Evolutionary conservation across 2,329 filamentous ascomycete genomes (phyloP), one percentile per base, ranked within the genome.

Genomic region (Fusarium sp.): DNA sequence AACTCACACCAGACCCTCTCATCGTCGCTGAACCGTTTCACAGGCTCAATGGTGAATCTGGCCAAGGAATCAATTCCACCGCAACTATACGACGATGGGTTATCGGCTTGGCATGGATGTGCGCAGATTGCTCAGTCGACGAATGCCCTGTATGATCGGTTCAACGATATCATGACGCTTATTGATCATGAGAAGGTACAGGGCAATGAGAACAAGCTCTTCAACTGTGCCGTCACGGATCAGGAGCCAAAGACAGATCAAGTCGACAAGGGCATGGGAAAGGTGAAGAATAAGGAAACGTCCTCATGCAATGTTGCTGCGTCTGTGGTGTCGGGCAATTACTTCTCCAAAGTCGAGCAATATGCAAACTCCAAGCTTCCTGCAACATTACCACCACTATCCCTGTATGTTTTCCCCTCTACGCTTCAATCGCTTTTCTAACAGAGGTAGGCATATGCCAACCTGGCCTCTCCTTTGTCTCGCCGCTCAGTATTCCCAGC

Each of bases 331-430:
- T 85, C 86, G 17, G 86, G 86, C 14, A 89, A 87, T 69, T 90
- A 91, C 78, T 94, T 95, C 75, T 87, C 90, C 20, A 97, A 96
- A 80, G 92, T 94, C 20, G 92, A 94, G 77, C 83, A 91, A 3
- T 97, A 97, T 79, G 87, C 89, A 51, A 97, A 97, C 80, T 93
- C 94, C 5, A 90, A 89, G 64, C 84, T 97, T 10, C 92, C 94
- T 0, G 84, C 87, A 41, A 85, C 92, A 68, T 84, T 97, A 4
- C 89, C 91, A 2, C 89, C 90, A 0, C 86, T 96, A 54, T 90
- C 89, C 76, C 83, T 96, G 87, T 93, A 85, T 77, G 88, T 81
- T 13, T 13, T 20, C 22, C n/a, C 6, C 22, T 7, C 36, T 42
- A 13, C 5, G 17, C 39, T 18, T 20, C 42, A 13, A 28, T 20